phyloP scores from a whole-genome alignment of 176 grass and related monocot genomes.

The Metroxylon sagu region DNA sequence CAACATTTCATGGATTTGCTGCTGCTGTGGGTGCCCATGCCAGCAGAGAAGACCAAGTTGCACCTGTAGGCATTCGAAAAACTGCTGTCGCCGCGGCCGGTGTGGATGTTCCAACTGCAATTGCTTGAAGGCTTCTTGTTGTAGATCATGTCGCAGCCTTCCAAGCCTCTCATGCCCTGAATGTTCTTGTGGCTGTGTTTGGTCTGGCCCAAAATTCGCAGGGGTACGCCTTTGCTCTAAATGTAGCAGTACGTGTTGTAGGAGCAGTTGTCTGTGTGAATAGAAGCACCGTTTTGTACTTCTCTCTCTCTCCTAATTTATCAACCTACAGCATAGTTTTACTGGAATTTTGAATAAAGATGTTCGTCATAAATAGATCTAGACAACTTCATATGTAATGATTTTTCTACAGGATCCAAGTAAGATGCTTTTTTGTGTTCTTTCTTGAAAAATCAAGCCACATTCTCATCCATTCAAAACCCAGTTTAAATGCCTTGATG shows the following conservation, averaged over 20 bases:
- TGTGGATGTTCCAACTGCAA: slow-evolving; percentile 18
- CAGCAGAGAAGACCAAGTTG: slow-evolving; percentile 11
- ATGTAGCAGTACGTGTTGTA: slow-evolving; percentile 42
- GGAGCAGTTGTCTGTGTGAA: slow-evolving; percentile 48
- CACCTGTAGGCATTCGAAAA: slow-evolving; percentile 13
- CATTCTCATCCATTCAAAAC: too few species aligned
- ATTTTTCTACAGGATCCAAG: too few species aligned
- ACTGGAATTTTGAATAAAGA: too few species aligned
- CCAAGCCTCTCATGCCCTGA: slow-evolving; percentile 44
- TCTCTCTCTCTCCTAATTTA: too few species aligned
- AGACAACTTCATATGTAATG: too few species aligned
- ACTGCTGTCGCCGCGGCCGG: background rate
- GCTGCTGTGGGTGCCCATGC: slow-evolving; percentile 32
- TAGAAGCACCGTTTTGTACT: too few species aligned
- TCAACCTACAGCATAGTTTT: too few species aligned
- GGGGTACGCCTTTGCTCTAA: slow-evolving; percentile 40
- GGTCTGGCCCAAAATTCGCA: slow-evolving; percentile 52
- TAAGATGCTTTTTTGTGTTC: too few species aligned
- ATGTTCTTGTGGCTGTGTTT: slow-evolving; percentile 80
- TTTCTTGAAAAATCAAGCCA: too few species aligned
- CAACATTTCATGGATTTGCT: slow-evolving; percentile 50
- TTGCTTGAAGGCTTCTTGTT: slow-evolving; percentile 24
- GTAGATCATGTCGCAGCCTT: slow-evolving; percentile 14
- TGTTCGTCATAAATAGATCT: too few species aligned
- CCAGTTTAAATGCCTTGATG: too few species aligned